phyloP scores from a whole-genome alignment of 2,329 filamentous ascomycete species.

The Didymosphaeria variabile region DNA sequence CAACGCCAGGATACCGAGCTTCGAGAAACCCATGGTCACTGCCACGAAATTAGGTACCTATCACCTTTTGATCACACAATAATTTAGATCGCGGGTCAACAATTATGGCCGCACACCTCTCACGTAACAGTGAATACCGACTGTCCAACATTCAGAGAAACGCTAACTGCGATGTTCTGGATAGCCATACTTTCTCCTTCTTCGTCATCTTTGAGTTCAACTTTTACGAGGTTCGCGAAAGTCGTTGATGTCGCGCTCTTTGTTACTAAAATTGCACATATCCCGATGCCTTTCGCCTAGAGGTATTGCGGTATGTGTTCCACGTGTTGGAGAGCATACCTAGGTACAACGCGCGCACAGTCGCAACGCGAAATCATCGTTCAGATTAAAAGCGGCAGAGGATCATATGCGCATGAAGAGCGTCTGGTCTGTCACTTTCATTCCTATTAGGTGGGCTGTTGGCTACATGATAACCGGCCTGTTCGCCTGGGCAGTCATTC shows the following conservation, averaged over 20 bases:
- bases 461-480: too few species aligned
- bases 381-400: neutral
- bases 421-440: too few species aligned
- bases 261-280: neutral
- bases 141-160: too few species aligned
- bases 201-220: neutral
- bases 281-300: neutral
- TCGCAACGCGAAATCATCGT: neutral
- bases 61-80: too few species aligned
- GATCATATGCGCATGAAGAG: neutral
- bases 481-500: too few species aligned
- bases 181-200: neutral
- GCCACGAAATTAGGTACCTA: too few species aligned
- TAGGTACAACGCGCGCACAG: neutral
- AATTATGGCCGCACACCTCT: too few species aligned
- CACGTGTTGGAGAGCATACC: slow-evolving; percentile 9
- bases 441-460: too few species aligned
- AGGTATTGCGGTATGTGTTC: slow-evolving; percentile 14
- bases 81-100: too few species aligned
- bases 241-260: neutral
- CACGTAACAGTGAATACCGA: too few species aligned
- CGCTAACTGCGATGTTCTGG: slow-evolving; percentile 44
- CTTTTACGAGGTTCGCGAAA: neutral
- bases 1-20: too few species aligned
- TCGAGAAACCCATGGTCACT: too few species aligned